Conservation (phyloP, 2,329 filamentous ascomycete genomes). For the Tolypocladium tundrense region DNA sequence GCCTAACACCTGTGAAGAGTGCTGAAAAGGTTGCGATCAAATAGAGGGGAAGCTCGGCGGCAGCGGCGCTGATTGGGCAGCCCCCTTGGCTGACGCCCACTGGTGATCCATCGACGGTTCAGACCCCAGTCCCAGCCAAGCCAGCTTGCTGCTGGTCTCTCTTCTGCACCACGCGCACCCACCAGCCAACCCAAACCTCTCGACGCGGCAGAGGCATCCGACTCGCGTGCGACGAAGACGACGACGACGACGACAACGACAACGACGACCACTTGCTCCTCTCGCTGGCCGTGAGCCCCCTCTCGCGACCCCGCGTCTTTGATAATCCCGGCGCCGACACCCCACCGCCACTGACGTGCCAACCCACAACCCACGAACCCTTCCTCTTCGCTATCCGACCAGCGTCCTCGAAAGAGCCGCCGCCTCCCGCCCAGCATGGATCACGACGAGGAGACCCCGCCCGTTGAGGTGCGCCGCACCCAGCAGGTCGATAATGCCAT, state of each 20-base stretch:
- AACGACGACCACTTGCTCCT: slow-evolving; percentile 1
- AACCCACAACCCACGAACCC: background rate
- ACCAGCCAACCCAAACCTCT: background rate
- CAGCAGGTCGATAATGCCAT: slow-evolving; percentile 77
- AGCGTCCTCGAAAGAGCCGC: background rate
- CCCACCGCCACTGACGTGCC: background rate
- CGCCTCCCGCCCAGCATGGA: slow-evolving; percentile 32
- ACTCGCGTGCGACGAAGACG: background rate
- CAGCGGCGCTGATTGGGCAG: slow-evolving; percentile 3
- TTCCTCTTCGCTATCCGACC: background rate
- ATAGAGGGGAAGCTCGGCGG: slow-evolving; percentile 2
- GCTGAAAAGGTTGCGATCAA: background rate
- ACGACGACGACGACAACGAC: background rate
- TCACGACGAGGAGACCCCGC: slow-evolving; percentile 26
- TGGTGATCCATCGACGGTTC: background rate
- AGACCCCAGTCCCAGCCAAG: background rate
- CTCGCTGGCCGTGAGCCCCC: slow-evolving; percentile 7
- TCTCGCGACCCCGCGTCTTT: background rate
- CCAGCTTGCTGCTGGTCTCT: slow-evolving; percentile 1
- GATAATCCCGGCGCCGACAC: background rate
- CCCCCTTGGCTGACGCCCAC: background rate
- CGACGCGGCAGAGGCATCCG: background rate
- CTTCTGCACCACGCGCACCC: slow-evolving; percentile 2
- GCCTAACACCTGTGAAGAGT: background rate
- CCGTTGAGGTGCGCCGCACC: slow-evolving; percentile 37